Conservation (phyloP, 148 eudicot genomes). For the Amaranthus cruentus region DNA sequence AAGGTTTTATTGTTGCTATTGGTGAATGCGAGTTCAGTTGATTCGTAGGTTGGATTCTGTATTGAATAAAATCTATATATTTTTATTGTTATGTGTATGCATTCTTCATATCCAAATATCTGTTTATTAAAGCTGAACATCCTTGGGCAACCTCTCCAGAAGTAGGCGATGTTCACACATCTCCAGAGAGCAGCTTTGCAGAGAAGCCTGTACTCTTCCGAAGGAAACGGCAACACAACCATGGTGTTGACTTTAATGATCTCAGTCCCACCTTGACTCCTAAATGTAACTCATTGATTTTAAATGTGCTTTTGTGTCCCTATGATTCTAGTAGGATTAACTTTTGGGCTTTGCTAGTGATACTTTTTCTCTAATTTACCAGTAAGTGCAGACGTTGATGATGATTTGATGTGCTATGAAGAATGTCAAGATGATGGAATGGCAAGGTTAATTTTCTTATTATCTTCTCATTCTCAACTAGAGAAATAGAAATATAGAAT, state of each 20-base stretch:
- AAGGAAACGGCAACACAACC: slow-evolving; percentile 33
- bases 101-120: slow-evolving; percentile 6
- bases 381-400: slow-evolving; percentile 39
- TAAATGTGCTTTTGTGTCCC: slow-evolving; percentile 1
- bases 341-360: background rate
- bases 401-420: slow-evolving; percentile 28
- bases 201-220: slow-evolving; percentile 27
- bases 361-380: slow-evolving; percentile 16
- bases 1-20: too few relatives aligned
- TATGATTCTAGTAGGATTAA: background rate
- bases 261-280: slow-evolving; percentile 39
- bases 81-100: background rate
- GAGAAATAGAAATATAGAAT: background rate
- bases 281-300: slow-evolving; percentile 28
- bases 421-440: slow-evolving; percentile 49
- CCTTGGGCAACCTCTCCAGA: slow-evolving; percentile 22
- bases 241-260: slow-evolving; percentile 25
- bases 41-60: too few relatives aligned
- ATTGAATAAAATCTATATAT: background rate
- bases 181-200: slow-evolving; percentile 32
- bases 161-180: slow-evolving; percentile 21
- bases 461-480: slow-evolving; percentile 11
- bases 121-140: slow-evolving; percentile 3
- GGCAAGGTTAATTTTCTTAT: slow-evolving; percentile 40
- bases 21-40: too few relatives aligned